A percentile compares a stretch with the other conserved stretches of the same genome.
Evolutionary conservation across 148 eudicot species (phyloP).

Genomic region (Rhododendron williamsianum): DNA sequence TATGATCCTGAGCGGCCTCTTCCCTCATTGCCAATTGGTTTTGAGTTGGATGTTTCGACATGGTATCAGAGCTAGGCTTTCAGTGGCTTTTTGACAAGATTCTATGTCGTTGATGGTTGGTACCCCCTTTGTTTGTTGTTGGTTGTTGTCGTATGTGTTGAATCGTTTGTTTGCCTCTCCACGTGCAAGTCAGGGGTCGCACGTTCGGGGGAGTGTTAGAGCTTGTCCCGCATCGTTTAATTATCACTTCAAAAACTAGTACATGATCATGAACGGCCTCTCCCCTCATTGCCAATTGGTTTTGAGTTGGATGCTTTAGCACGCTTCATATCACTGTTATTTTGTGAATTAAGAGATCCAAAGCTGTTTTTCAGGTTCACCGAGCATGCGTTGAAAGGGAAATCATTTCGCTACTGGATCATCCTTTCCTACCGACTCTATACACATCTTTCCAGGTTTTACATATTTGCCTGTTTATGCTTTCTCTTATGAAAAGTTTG

Average conservation of each 20-base stretch:
- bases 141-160: not conserved
- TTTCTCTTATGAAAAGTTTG: not conserved
- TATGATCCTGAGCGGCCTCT: no score
- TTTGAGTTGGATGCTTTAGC: not conserved
- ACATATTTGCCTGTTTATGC: not conserved
- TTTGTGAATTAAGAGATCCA: not conserved
- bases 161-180: not conserved
- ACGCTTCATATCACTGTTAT: not conserved
- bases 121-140: not conserved
- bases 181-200: not conserved
- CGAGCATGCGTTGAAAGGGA: constrained; percentile 98
- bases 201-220: not conserved
- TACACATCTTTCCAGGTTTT: constrained; percentile 92
- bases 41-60: not conserved
- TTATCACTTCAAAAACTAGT: not conserved
- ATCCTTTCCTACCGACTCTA: constrained; percentile 88
- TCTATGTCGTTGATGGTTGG: not conserved
- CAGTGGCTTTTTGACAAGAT: not conserved
- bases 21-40: no score
- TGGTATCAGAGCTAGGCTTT: not conserved
- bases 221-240: not conserved
- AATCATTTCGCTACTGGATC: constrained; percentile 77
- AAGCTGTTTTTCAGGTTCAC: constrained; percentile 65
- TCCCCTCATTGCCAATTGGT: not conserved
- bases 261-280: not conserved